Evolutionary conservation across 371 early-diverging fungal species (phyloP), one percentile per base, ranked within the genome.

Genomic region (Mortierella sp.): DNA sequence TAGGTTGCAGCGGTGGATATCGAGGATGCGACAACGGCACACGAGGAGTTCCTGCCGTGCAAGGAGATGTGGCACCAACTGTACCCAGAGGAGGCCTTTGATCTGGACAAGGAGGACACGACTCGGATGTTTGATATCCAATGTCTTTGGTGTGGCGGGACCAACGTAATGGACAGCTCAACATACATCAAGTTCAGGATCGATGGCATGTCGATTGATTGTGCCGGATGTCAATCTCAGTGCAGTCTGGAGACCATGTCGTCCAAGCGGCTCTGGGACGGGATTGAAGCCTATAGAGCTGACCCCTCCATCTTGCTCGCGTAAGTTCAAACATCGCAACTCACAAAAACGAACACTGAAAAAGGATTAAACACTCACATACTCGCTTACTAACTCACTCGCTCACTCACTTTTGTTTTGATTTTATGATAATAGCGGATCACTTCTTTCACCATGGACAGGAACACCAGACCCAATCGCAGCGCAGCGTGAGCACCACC

Each of bases 131-230:
- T 82, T 72, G 78, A 75, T 24, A 78, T 82, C 43, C 75, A 78
- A 40, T 82, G 83, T n/a, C 70, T 82, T 31, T 82, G 83, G 83
- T 82, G 83, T 63, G 78, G 73, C 14, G 79, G 75, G 7, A 69
- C 66, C 19, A 82, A 82, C 47, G 71, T 82, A 22, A 82, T 82
- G 83, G 83, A 82, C 69, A 82, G 83, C 39, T 74, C 83, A n/a
- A 82, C 79, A 0, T 82, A 68, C 53, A 82, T 82, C 72, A 82
- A 82, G 39, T 82, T 82, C 63, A 41, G 83, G 75, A 82, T 82
- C 22, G 83, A 82, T 31, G 78, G 78, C 44, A 74, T 77, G 68
- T 53, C 83, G 5, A 82, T 82, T 24, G 83, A 82, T n/a, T 82
- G 83, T 66, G 72, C 69, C 11, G 83, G 83, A 2, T 82, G 83